Evolutionary conservation across 345 rosid genomes (phyloP).

Genomic region (Leavenworthia alabamica): DNA sequence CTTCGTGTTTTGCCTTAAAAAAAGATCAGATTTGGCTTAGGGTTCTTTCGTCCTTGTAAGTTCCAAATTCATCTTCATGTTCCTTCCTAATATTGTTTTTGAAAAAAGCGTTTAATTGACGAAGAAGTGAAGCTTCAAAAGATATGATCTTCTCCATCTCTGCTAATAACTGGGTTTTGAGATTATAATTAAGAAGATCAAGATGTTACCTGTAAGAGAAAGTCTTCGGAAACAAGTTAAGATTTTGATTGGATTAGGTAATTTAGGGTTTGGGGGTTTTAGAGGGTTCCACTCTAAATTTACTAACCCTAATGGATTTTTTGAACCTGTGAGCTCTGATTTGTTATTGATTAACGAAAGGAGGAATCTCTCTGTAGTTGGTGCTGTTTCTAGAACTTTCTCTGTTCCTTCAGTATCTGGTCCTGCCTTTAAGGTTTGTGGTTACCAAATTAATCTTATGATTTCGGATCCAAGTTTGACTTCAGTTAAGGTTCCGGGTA

Average conservation of each 20-base stretch:
- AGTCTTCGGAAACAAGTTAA: constrained; percentile 41
- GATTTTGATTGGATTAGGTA: constrained; percentile 46
- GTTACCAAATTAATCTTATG: constrained; percentile 70
- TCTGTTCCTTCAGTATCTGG: constrained; percentile 92
- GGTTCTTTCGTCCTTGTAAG: too few species aligned
- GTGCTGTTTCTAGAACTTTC: constrained; percentile 64
- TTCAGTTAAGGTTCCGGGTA: constrained; percentile 29
- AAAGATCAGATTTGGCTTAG: constrained; percentile 28
- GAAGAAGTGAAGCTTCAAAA: constrained; percentile 27
- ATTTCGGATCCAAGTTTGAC: constrained; percentile 36
- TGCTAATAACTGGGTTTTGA: constrained; percentile 30
- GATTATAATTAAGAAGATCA: constrained; percentile 24
- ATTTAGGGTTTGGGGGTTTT: constrained; percentile 42
- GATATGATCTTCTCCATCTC: constrained; percentile 44
- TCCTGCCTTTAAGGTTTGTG: constrained; percentile 77
- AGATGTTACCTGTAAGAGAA: constrained; percentile 60
- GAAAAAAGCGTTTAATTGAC: neutral
- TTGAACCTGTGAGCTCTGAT: constrained; percentile 58
- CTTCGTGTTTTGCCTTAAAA: constrained; percentile 6
- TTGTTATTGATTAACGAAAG: constrained; percentile 40
- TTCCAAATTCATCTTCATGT: neutral
- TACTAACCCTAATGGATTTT: constrained; percentile 40
- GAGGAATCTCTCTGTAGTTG: constrained; percentile 74
- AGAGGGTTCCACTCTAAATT: constrained; percentile 53
- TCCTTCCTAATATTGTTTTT: neutral